Conservation (phyloP, 2,329 filamentous ascomycete genomes). For the Phialemonium atrogriseum region DNA sequence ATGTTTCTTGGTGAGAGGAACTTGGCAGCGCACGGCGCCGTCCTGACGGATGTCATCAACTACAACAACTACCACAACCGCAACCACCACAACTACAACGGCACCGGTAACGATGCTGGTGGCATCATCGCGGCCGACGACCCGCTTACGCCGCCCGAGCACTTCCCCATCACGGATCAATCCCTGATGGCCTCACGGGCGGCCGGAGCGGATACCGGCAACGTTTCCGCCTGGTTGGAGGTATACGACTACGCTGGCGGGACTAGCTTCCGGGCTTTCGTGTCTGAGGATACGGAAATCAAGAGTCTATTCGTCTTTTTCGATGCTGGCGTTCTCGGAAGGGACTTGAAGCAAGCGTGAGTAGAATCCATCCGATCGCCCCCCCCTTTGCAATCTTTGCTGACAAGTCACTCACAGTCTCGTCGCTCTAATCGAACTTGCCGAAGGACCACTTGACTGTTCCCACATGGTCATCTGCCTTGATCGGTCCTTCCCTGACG, state of each 20-base stretch:
- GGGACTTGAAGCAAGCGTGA: constrained; percentile 82
- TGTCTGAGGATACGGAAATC: constrained; percentile 59
- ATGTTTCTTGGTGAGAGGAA: constrained; percentile 96
- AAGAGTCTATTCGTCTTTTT: constrained; percentile 85
- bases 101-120: constrained; percentile 11
- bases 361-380: constrained; percentile 22
- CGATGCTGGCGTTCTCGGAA: constrained; percentile 58
- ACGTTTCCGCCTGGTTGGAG: constrained; percentile 60
- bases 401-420: constrained; percentile 47
- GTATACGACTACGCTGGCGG: constrained; percentile 82
- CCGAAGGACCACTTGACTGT: constrained; percentile 68
- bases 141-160: constrained; percentile 43
- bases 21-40: constrained; percentile 67
- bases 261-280: constrained; percentile 78
- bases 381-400: constrained; percentile 1
- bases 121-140: constrained; percentile 3
- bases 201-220: constrained; percentile 12
- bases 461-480: constrained; percentile 72
- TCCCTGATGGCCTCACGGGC: constrained; percentile 10
- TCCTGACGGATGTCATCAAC: constrained; percentile 69
- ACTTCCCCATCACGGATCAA: constrained; percentile 23
- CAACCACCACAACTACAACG: constrained; percentile 12
- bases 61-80: constrained; percentile 14
- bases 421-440: constrained; percentile 85
- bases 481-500: constrained; percentile 58